Evolutionary conservation across 2,329 filamentous ascomycete species (phyloP).

Genomic region (Hypoxylon sp.): DNA sequence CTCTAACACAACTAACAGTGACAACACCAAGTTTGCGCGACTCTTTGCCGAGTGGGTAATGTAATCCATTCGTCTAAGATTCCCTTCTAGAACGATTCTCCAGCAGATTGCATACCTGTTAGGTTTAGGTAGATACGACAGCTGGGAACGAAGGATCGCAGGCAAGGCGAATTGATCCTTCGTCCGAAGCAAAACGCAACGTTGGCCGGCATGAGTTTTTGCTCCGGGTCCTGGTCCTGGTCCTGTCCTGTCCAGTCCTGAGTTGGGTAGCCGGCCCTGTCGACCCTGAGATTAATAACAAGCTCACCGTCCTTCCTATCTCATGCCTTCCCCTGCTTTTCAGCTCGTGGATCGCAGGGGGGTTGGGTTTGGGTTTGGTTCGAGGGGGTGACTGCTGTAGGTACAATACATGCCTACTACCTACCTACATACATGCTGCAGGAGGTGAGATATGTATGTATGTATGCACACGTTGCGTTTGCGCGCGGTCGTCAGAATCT

Average conservation of each 20-base stretch:
- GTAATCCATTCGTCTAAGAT: conserved; percentile 7
- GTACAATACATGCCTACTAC: conserved; percentile 20
- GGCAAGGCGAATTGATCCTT: conserved; percentile 14
- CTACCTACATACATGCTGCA: conserved; percentile 12
- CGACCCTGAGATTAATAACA: conserved; percentile 28
- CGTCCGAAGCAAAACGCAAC: conserved; percentile 17
- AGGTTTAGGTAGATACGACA: background rate
- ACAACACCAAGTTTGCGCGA: background rate
- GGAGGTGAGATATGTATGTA: conserved; percentile 12
- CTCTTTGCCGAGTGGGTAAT: conserved; percentile 1
- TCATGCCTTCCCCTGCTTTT: conserved; percentile 33
- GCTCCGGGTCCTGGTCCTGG: conserved; percentile 2
- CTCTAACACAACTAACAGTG: conserved; percentile 5
- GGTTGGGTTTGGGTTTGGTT: background rate
- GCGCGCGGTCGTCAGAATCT: conserved; percentile 20
- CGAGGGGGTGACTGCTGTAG: conserved; percentile 17
- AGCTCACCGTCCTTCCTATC: conserved; percentile 36
- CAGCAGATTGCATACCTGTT: background rate
- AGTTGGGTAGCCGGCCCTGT: conserved; percentile 30
- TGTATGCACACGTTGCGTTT: conserved; percentile 14
- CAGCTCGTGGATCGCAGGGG: conserved; percentile 38
- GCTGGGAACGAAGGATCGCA: conserved; percentile 28
- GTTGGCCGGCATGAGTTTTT: conserved; percentile 1
- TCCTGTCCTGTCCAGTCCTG: too few species aligned
- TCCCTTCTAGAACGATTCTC: conserved; percentile 41